Evolutionary conservation across 257 asterid species (phyloP), one percentile per base, ranked within the genome.

Genomic region (Nemophila menziesii): DNA sequence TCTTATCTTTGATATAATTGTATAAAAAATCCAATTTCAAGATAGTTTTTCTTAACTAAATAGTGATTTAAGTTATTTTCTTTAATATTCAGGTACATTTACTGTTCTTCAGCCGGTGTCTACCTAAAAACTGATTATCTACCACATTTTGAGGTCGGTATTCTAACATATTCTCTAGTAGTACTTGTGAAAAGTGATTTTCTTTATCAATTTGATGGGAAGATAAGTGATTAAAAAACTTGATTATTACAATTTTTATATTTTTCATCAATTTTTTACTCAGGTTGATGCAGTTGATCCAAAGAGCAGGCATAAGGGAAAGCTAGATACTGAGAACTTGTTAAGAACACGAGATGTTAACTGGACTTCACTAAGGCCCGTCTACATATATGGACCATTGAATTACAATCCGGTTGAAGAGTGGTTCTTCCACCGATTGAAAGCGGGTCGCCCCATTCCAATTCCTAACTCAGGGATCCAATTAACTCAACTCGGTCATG

Each of bases 401-500:
- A 90, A 90, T 80, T 90, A 90, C 71, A 90, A 90, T 67, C 96
- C 98, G 0, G 94, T 90, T 8, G 98, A 90, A 60, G 96, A 90
- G 34, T 85, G 98, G 98, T 90, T 90, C 81, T 90, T 90, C 80
- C 98, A 90, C 77, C 73, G 96, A 23, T 54, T 90, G 62, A 90
- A 90, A 76, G 98, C 83, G 0, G 94, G 96, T 9, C 96, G 98
- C 11, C 96, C 94, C 20, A 85, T 90, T 8, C 96, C 98, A 20
- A 64, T 85, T 37, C 98, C 98, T 45, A 74, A 73, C 71, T 79
- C 96, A 1, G 98, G 96, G 54, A 43, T 90, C 5, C 98, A 90
- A 67, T 51, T 79, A 34, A 85, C 98, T 10, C 98, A 90, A 64
- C 96, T 90, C 22, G 98, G 98, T 39, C 98, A 90, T 54, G 98